Conservation (phyloP, 768 basidiomycete genomes). For the Termitomyces sp. region DNA sequence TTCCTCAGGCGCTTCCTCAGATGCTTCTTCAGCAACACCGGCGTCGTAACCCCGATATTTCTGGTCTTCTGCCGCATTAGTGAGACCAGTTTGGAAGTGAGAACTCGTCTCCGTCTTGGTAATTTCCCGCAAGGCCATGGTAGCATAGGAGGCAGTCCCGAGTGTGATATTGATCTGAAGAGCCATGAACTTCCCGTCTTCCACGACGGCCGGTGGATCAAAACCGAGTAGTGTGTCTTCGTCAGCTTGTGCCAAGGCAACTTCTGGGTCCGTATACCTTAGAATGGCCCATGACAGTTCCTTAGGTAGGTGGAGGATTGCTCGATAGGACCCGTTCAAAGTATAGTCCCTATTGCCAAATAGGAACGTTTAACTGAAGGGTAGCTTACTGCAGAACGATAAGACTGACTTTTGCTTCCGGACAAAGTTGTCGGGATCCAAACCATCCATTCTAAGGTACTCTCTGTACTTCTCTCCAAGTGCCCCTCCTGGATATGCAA, state of each 20-base stretch:
- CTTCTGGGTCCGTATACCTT: conserved; percentile 90
- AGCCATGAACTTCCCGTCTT: conserved; percentile 82
- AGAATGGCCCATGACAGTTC: conserved; percentile 79
- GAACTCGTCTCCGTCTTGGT: conserved; percentile 95
- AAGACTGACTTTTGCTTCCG: conserved; percentile 81
- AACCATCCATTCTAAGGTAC: conserved; percentile 78
- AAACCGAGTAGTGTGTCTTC: conserved; percentile 88
- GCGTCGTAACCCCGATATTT: conserved; percentile 57
- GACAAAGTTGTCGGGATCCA: conserved; percentile 86
- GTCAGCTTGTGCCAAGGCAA: conserved; percentile 89
- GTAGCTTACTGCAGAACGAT: background rate
- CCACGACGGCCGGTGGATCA: conserved; percentile 59
- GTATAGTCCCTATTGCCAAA: conserved; percentile 71
- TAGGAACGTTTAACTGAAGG: background rate
- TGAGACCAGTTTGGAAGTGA: conserved; percentile 81
- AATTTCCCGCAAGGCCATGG: conserved; percentile 94
- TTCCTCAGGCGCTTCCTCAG: conserved; percentile 13
- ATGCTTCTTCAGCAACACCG: conserved; percentile 21
- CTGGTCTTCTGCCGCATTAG: conserved; percentile 76
- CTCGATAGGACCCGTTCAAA: conserved; percentile 89
- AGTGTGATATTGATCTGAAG: conserved; percentile 83
- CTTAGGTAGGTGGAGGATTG: conserved; percentile 81
- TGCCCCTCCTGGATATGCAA: conserved; percentile 83
- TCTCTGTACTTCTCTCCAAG: conserved; percentile 85
- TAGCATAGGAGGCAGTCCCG: conserved; percentile 92